Base-by-base conservation (phyloP, 192 early-diverging fungal species). In the Linnemannia schmuckeri region DNA sequence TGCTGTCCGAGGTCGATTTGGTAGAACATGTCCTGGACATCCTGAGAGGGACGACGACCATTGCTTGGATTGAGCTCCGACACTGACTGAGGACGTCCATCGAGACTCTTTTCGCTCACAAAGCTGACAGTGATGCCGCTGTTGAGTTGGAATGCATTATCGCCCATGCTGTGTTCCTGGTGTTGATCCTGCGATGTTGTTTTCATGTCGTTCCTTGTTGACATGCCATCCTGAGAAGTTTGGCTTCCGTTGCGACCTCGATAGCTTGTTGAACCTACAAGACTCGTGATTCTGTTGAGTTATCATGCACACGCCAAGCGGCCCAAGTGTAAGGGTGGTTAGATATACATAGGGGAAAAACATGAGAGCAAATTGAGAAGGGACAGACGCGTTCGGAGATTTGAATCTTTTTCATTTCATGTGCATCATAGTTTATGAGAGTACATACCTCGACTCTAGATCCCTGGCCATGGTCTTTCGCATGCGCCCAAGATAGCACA, bases 391-490 rank as follows among this genome's bases (percentile, higher is more conserved):
- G 61, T 35, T 66, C 61, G 61, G 61, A 66, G 61, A 66, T 66
- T 66, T 66, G 27, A 61, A 66, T 30, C 27, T 15, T 10, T 66
- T 10, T 66, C 61, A 66, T 66, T 66, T 66, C 61, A 66, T 66
- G 61, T 66, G 61, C 61, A 66, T 61, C 22, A 61, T 33, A 66
- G 27, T 10, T 66, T 33, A 30, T 27, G 8, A 27, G 33, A 20
- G 13, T 38, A 38, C 54, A 47, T 46, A 86, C 78, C 84, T 80
- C 55, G 42, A 77, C 42, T 80, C 30, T 7, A 86, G 52, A 30
- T 87, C 85, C 15, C 49, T 81, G 33, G n/a, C 20, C 80, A 87
- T 81, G 4, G 79, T 33, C 47, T 70, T 81, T 30, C 72, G 76
- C 20, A 74, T 70, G 0, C 72, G 42, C n/a, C 61, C 76, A 52